Percentiles rank a stretch among this genome's conserved stretches.
Evolutionary conservation across 2,329 filamentous ascomycete species (phyloP).

Genomic region (Aspergillus bombycis): DNA sequence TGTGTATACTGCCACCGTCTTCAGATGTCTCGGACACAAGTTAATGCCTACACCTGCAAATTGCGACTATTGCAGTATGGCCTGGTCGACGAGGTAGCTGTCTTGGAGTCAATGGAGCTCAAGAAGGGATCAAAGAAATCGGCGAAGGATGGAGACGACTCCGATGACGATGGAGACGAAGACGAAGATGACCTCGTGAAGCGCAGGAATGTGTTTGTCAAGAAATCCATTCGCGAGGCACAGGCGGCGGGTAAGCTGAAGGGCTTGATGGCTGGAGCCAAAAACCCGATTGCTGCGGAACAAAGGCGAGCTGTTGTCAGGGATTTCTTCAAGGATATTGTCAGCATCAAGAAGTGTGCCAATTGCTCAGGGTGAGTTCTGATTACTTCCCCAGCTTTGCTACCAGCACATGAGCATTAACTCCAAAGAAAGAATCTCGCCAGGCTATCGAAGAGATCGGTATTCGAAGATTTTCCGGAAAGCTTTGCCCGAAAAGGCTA

Average conservation of each 20-base stretch:
- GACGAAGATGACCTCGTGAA: conserved; percentile 54
- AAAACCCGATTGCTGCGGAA: conserved; percentile 82
- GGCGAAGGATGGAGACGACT: conserved; percentile 58
- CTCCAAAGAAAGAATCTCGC: conserved; percentile 65
- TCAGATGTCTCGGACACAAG: conserved; percentile 72
- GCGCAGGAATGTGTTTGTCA: conserved; percentile 70
- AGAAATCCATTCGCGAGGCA: conserved; percentile 67
- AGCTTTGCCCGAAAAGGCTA: conserved; percentile 72
- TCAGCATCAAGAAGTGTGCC: conserved; percentile 69
- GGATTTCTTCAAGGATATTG: conserved; percentile 76
- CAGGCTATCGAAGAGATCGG: conserved; percentile 83
- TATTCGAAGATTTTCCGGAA: conserved; percentile 94
- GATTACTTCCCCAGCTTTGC: conserved; percentile 2
- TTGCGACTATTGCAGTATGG: conserved; percentile 84
- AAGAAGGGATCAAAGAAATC: conserved; percentile 49
- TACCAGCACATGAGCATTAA: conserved; percentile 21
- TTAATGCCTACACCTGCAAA: conserved; percentile 82
- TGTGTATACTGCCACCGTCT: conserved; percentile 91
- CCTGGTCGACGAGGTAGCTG: conserved; percentile 69
- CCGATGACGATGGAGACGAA: conserved; percentile 64
- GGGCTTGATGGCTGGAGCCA: conserved; percentile 56
- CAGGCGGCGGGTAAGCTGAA: conserved; percentile 50
- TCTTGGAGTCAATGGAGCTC: conserved; percentile 56
- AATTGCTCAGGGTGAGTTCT: conserved; percentile 59
- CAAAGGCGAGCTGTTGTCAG: conserved; percentile 76